Evolutionary conservation across 108 stramenopile genomes (phyloP).

Genomic region (Fragilaria crotonensis): DNA sequence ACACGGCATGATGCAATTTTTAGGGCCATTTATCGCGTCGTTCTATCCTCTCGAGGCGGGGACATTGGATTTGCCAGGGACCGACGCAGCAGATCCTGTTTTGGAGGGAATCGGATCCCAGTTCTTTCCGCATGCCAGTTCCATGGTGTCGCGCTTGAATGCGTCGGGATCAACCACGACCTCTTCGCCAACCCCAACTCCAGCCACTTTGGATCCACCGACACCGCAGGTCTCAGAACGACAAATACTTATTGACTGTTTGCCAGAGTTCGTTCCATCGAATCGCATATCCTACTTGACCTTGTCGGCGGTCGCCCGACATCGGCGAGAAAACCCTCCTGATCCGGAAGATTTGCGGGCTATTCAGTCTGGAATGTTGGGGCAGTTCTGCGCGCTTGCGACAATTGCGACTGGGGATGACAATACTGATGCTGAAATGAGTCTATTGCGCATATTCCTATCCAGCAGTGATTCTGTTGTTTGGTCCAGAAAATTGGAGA

Average conservation of each 20-base stretch:
- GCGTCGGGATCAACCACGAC: conserved; percentile 36
- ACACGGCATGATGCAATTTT: conserved; percentile 88
- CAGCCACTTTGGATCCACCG: conserved; percentile 15
- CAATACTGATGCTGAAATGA: conserved; percentile 86
- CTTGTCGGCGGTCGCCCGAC: conserved; percentile 32
- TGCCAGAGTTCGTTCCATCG: conserved; percentile 33
- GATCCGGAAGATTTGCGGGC: conserved; percentile 55
- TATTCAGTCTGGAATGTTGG: conserved; percentile 53
- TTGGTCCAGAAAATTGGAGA: conserved; percentile 80
- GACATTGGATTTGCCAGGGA: conserved; percentile 19
- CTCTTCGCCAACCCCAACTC: conserved; percentile 41
- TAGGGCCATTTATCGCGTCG: conserved; percentile 77
- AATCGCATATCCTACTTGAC: conserved; percentile 34
- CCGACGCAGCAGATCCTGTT: conserved; percentile 37
- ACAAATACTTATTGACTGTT: conserved; percentile 21
- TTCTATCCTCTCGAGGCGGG: conserved; percentile 72
- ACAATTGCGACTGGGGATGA: conserved; percentile 66
- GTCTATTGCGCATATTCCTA: conserved; percentile 95
- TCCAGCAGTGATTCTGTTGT: conserved; percentile 90
- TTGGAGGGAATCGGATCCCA: conserved; percentile 66
- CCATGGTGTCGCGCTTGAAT: conserved; percentile 70
- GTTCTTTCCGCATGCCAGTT: conserved; percentile 84
- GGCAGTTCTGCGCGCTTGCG: conserved; percentile 79
- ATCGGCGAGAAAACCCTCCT: conserved; percentile 39
- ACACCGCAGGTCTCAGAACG: conserved; percentile 18